A percentile compares a stretch with the other conserved stretches of the same genome.
Conservation (phyloP, 2,329 filamentous ascomycete genomes). For the Akanthomyces dipterigenus region DNA sequence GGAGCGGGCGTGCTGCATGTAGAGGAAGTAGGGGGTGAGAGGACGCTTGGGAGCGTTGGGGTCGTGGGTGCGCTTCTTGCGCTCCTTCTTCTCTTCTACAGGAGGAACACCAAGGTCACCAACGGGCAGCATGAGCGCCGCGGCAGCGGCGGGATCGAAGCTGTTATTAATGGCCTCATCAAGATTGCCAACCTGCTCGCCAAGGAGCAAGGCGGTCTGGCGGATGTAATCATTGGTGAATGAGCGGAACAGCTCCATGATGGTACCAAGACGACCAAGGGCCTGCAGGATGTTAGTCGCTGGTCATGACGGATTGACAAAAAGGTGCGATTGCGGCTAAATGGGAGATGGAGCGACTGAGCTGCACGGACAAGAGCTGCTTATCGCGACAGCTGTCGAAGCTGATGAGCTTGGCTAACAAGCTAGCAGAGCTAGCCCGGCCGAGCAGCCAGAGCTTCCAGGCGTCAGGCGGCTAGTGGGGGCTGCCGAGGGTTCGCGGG, state of each 20-base stretch:
- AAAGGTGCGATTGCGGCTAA: background rate
- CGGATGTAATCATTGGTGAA: slow-evolving; percentile 80
- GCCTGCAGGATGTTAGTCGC: slow-evolving; percentile 47
- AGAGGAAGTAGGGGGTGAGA: slow-evolving; percentile 90
- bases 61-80: slow-evolving; percentile 80
- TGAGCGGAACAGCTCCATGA: slow-evolving; percentile 71
- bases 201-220: slow-evolving; percentile 78
- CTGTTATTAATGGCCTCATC: slow-evolving; percentile 43
- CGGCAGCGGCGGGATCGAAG: slow-evolving; percentile 43
- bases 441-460: slow-evolving; percentile 18
- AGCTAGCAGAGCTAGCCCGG: slow-evolving; percentile 6
- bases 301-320: background rate
- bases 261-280: slow-evolving; percentile 59
- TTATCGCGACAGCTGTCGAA: background rate
- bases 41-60: slow-evolving; percentile 93
- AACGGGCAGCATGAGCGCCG: slow-evolving; percentile 37
- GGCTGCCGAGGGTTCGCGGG: background rate
- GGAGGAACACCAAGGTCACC: slow-evolving; percentile 33
- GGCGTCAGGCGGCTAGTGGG: background rate
- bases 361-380: background rate
- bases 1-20: slow-evolving; percentile 79
- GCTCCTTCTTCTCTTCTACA: slow-evolving; percentile 72
- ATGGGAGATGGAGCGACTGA: too few species aligned
- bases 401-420: background rate
- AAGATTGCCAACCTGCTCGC: slow-evolving; percentile 49